Evolutionary conservation across 2,329 filamentous ascomycete species (phyloP).

Genomic region (Cucurbitaria berberidis): DNA sequence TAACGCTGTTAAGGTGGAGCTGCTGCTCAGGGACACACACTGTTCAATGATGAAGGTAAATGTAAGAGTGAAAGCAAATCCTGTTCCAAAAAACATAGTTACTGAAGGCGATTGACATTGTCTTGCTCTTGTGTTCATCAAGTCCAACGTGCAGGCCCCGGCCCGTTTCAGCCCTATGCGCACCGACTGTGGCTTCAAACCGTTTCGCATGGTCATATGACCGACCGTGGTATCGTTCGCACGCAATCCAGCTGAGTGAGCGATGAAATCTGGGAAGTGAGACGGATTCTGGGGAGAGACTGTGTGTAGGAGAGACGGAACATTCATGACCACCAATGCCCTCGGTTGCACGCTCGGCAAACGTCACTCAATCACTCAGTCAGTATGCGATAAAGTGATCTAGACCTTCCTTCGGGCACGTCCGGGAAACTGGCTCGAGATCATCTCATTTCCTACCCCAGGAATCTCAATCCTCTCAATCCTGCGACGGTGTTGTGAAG

Average conservation of each 20-base stretch:
- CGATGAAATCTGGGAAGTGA: not conserved
- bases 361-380: not conserved
- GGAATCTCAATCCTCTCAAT: not conserved
- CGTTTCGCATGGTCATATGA: conserved; percentile 4
- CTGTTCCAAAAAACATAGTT: not conserved
- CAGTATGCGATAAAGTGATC: not conserved
- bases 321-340: not conserved
- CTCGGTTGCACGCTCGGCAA: not conserved
- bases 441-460: not conserved
- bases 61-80: not conserved
- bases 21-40: not conserved
- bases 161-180: not conserved
- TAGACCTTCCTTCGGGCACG: not conserved
- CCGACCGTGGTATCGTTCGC: not conserved
- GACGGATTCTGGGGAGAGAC: not conserved
- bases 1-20: conserved; percentile 23
- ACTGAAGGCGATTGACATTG: not conserved
- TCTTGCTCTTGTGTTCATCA: not conserved
- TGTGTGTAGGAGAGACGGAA: not conserved
- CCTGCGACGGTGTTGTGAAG: conserved; percentile 20
- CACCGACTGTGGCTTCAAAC: not conserved
- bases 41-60: conserved; percentile 4
- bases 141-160: not conserved
- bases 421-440: not conserved
- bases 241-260: not conserved